Evolutionary conservation across 2,329 filamentous ascomycete genomes (phyloP).

Genomic region (Zymoseptoria brevis): DNA sequence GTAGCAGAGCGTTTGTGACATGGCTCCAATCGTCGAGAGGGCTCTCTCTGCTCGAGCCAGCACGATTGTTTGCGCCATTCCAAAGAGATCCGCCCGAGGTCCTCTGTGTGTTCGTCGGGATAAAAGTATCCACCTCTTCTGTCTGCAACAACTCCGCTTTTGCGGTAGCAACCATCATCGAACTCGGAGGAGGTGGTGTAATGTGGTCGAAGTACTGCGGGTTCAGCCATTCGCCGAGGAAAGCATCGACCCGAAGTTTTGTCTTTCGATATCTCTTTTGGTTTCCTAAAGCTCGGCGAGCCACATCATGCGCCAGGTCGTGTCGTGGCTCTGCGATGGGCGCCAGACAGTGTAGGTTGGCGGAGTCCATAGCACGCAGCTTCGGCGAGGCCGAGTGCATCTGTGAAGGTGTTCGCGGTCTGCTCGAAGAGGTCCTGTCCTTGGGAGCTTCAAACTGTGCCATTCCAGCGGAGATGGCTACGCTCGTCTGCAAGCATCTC

Average conservation of each 20-base stretch:
- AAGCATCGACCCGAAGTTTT: constrained; percentile 76
- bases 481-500: constrained; percentile 84
- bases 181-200: constrained; percentile 75
- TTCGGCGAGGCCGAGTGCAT: constrained; percentile 30
- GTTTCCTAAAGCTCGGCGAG: constrained; percentile 27
- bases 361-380: constrained; percentile 18
- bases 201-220: constrained; percentile 91
- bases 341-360: constrained; percentile 21
- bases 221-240: constrained; percentile 90
- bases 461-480: constrained; percentile 79
- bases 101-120: constrained; percentile 31
- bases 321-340: constrained; percentile 32
- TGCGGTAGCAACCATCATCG: constrained; percentile 78
- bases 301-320: constrained; percentile 31
- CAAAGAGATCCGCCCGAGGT: constrained; percentile 35
- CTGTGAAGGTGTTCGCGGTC: constrained; percentile 22
- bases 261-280: constrained; percentile 41
- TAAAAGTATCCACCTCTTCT: constrained; percentile 49
- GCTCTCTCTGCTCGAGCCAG: constrained; percentile 16
- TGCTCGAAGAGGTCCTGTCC: constrained; percentile 18
- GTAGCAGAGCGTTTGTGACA: constrained; percentile 18
- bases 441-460: constrained; percentile 51
- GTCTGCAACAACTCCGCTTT: constrained; percentile 80
- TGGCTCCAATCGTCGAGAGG: constrained; percentile 24
- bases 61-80: constrained; percentile 33